A percentile compares a stretch with the other conserved stretches of the same genome.
Evolutionary conservation across 2,329 filamentous ascomycete genomes (phyloP).

Genomic region (Ophiostoma novo-ulmi): DNA sequence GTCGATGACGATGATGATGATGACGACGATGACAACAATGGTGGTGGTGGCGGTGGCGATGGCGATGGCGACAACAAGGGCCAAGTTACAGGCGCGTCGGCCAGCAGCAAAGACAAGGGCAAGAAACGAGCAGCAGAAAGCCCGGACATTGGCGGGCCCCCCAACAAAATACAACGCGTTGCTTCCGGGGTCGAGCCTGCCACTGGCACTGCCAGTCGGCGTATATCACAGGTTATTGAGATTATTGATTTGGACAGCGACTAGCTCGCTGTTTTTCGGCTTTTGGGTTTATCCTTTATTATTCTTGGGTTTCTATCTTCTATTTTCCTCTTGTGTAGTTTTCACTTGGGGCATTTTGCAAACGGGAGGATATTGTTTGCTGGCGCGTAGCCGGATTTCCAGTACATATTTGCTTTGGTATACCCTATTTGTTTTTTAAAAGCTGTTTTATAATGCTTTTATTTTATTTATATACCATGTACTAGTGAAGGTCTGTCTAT

Average conservation of each 20-base stretch:
- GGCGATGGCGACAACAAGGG: slow-evolving; percentile 24
- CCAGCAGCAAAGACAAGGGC: neutral
- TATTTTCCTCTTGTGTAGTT: neutral
- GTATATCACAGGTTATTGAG: neutral
- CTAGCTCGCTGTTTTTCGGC: neutral
- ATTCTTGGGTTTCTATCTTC: too few relatives aligned
- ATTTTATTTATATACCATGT: neutral
- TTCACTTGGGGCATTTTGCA: neutral
- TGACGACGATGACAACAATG: slow-evolving; percentile 31
- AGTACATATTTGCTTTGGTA: neutral
- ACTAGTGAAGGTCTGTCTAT: too few relatives aligned
- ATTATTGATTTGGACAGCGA: slow-evolving; percentile 24
- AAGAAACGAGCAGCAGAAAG: neutral
- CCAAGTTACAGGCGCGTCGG: neutral
- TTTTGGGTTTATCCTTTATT: too few relatives aligned
- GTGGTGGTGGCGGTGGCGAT: neutral
- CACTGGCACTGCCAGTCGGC: neutral
- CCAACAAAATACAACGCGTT: neutral
- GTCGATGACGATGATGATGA: slow-evolving; percentile 27
- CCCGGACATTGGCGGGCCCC: neutral
- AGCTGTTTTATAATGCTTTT: neutral
- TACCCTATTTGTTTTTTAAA: neutral
- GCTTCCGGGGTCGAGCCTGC: neutral
- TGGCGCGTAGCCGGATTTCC: neutral
- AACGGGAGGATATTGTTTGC: neutral